These are phyloP conservation scores for Anthostomella pinea DNA, from an alignment of 2,329 filamentous ascomycete genomes.

Conservation along the genomic window DNA sequence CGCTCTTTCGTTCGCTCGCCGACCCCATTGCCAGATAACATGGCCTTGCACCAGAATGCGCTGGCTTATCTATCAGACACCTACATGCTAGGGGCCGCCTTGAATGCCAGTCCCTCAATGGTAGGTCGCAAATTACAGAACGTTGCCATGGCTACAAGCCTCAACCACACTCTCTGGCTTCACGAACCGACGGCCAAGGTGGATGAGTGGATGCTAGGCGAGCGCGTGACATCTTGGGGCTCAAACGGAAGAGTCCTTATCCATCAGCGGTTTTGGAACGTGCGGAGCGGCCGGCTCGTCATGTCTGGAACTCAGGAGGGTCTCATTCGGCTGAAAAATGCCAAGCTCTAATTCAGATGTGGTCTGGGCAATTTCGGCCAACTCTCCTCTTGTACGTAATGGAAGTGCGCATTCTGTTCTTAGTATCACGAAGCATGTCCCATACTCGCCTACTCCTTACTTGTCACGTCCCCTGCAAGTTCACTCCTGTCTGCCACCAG, in stretches of 20 bases:
- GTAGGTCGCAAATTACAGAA: constrained; percentile 1
- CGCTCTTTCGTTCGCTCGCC: not conserved
- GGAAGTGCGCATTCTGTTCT: no score
- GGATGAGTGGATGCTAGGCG: constrained; percentile 15
- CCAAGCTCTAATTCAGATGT: no score
- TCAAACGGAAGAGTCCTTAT: constrained; percentile 15
- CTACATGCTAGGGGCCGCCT: not conserved
- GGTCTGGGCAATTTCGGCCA: no score
- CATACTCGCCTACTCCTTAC: no score
- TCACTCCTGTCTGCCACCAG: no score
- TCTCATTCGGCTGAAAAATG: constrained; percentile 9
- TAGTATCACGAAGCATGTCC: no score
- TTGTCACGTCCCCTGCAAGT: no score
- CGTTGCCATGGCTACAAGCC: constrained; percentile 4
- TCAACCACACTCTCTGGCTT: constrained; percentile 15
- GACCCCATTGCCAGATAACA: not conserved
- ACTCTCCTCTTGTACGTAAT: no score
- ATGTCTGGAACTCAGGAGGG: constrained; percentile 14
- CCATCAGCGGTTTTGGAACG: constrained; percentile 12
- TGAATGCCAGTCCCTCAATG: not conserved
- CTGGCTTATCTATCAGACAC: not conserved
- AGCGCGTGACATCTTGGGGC: constrained; percentile 14
- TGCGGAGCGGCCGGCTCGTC: constrained; percentile 10
- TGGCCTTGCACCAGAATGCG: not conserved
- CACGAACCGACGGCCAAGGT: constrained; percentile 9